Evolutionary conservation across 768 basidiomycete species (phyloP), one percentile per base, ranked within the genome.

Genomic region (Amanita pseudoporphyria): DNA sequence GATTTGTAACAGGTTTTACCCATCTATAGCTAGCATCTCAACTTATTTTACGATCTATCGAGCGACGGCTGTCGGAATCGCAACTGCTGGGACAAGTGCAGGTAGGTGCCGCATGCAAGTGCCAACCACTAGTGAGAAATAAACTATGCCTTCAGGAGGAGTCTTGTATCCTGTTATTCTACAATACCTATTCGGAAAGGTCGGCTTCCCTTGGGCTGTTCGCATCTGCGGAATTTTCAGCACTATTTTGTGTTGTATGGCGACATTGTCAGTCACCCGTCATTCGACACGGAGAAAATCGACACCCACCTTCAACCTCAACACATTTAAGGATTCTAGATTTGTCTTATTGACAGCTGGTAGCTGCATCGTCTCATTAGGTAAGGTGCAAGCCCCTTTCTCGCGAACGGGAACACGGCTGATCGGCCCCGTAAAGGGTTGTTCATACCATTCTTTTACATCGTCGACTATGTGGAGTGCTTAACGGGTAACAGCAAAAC

Each of bases 381-480:
- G 83, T 83, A 54, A 38, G 77, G 19, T 52, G 24, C 14, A n/a
- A n/a, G n/a, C n/a, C n/a, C n/a, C n/a, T n/a, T n/a, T n/a, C n/a
- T n/a, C n/a, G n/a, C n/a, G n/a, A n/a, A 2, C 26, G 6, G 9
- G 52, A 18, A 48, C 26, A 28, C 7, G 26, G 4, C 38, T 35
- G 40, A 31, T 37, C 19, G 18, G 9, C n/a, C n/a, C 2, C n/a
- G 39, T 35, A 28, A 45, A 55, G 84, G 83, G 22, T 64, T 85
- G 3, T 87, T 84, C 64, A 80, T 78, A 19, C 84, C 84, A 6
- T 81, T 77, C 61, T 82, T 84, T 59, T 87, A 79, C 66, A 77
- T 87, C 47, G 74, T 77, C 18, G 72, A 76, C 44, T 84, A 79
- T 60, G 67, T 81, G 16, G 66, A 68, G 48, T 71, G 70, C 37